Evolutionary conservation across 495 filamentous ascomycete species (phyloP).

Genomic region (Patellaria atrata): DNA sequence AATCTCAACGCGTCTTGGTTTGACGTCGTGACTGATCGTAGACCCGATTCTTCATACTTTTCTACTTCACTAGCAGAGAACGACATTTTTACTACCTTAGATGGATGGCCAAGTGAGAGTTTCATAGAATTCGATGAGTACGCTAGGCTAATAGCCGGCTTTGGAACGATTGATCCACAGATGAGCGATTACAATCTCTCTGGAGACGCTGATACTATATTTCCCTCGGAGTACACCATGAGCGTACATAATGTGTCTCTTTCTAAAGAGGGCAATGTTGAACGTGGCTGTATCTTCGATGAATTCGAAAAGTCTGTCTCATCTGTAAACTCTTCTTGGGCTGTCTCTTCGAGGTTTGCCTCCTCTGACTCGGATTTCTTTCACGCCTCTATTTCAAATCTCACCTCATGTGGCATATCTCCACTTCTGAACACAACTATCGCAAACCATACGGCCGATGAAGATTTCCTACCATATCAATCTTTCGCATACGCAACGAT

Average conservation of each 20-base stretch:
- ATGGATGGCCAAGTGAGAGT: constrained; percentile 48
- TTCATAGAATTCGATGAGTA: constrained; percentile 38
- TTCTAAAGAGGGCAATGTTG: constrained; percentile 27
- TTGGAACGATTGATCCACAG: constrained; percentile 42
- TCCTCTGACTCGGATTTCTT: too few relatives aligned
- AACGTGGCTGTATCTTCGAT: constrained; percentile 38
- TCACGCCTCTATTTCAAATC: constrained; percentile 25
- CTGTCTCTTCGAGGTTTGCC: too few relatives aligned
- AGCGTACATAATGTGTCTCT: constrained; percentile 18
- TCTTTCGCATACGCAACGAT: constrained; percentile 35
- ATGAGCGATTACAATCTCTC: constrained; percentile 37
- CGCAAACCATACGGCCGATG: constrained; percentile 36
- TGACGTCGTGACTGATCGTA: constrained; percentile 27
- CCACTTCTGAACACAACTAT: constrained; percentile 42
- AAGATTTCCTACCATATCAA: constrained; percentile 32
- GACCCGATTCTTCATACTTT: constrained; percentile 41
- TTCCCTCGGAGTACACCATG: constrained; percentile 29
- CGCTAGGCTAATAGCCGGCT: constrained; percentile 38
- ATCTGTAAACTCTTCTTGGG: constrained; percentile 44
- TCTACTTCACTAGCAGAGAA: constrained; percentile 25
- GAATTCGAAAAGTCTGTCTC: constrained; percentile 22
- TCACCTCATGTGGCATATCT: constrained; percentile 44
- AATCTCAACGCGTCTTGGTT: constrained; percentile 49
- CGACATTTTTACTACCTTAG: constrained; percentile 35
- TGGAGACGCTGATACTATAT: constrained; percentile 30